Percentiles rank a stretch among this genome's conserved stretches.
phyloP scores from a whole-genome alignment of 306 rosid genomes.

The Biancaea sappan region DNA sequence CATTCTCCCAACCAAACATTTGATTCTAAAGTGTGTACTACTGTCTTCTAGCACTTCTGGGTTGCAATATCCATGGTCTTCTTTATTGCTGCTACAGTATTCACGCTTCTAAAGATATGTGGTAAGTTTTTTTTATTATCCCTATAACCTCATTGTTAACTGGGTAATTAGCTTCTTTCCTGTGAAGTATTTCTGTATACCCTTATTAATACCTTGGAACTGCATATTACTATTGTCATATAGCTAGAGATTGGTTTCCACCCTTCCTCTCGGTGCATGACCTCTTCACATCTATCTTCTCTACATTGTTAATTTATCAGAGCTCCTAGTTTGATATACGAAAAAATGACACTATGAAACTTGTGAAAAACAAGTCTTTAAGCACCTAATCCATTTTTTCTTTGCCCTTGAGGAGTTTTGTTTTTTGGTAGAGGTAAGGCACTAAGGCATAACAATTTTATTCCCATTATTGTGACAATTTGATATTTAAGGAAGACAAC shows the following conservation, averaged over 20 bases:
- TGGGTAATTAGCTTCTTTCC: constrained; percentile 10
- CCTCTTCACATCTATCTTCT: neutral
- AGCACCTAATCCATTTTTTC: neutral
- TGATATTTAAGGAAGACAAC: constrained; percentile 8
- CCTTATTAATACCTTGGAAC: constrained; percentile 2
- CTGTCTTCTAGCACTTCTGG: constrained; percentile 91
- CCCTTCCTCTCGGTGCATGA: neutral
- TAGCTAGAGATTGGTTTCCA: neutral
- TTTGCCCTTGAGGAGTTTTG: neutral
- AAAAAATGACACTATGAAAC: neutral
- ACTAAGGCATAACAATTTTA: neutral
- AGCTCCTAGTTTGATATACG: neutral
- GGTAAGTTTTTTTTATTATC: constrained; percentile 60
- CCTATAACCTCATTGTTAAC: constrained; percentile 16
- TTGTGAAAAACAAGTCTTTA: neutral
- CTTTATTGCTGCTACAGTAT: constrained; percentile 84
- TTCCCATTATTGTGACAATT: neutral
- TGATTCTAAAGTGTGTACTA: constrained; percentile 36
- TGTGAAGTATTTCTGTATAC: neutral
- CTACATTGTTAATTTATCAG: neutral
- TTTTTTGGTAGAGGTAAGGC: neutral
- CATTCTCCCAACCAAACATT: constrained; percentile 8
- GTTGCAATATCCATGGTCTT: constrained; percentile 97
- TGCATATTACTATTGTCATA: constrained; percentile 14
- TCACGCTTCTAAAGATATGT: constrained; percentile 85